Evolutionary conservation across 371 early-diverging fungal species (phyloP), one percentile per base, ranked within the genome.

Genomic region (Paraphysoderma sedebokerense): DNA sequence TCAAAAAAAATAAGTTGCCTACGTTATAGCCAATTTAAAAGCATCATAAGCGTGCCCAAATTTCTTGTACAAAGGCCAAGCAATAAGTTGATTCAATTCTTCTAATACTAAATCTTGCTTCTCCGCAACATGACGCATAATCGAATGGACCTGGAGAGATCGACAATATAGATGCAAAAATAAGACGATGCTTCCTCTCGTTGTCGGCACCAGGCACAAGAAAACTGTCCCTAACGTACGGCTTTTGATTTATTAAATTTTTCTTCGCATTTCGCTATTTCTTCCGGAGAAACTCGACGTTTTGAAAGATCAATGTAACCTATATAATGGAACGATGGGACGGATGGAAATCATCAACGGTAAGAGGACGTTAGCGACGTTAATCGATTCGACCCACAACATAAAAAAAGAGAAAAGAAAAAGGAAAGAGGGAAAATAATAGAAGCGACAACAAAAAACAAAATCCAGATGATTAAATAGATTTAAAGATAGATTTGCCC

Each of bases 241-340:
- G 89, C 80, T 64, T 95, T 97, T 47, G 95, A 92, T 65, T 93
- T 96, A 64, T 83, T 84, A 76, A 77, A 98, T 62, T 79, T 83
- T 52, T 96, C 96, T 63, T 92, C 89, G 63, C 93, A 95, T 60
- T 86, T 82, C 46, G 74, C 70, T 24, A 87, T 79, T 58, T 98
- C 98, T 58, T 93, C 92, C n/a, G 87, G 81, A n/a, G 86, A 79
- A 29, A 97, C 98, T 59, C 91, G 80, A 61, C 93, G 82, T 75
- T 98, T 96, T 28, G 95, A 93, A 55, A 99, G 64, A 70, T 99
- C 99, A 63, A 98, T 98, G 71, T 98, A 98, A 38, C 99, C 85
- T 84, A 60, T 5, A n/a, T n/a, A n/a, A n/a, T n/a, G 13, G 39
- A n/a, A 30, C 29, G 11, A 48, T n/a, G 27, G 31, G 26, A 19